phyloP scores from a whole-genome alignment of 192 early-diverging fungal genomes.

The Powellomyces hirtus region DNA sequence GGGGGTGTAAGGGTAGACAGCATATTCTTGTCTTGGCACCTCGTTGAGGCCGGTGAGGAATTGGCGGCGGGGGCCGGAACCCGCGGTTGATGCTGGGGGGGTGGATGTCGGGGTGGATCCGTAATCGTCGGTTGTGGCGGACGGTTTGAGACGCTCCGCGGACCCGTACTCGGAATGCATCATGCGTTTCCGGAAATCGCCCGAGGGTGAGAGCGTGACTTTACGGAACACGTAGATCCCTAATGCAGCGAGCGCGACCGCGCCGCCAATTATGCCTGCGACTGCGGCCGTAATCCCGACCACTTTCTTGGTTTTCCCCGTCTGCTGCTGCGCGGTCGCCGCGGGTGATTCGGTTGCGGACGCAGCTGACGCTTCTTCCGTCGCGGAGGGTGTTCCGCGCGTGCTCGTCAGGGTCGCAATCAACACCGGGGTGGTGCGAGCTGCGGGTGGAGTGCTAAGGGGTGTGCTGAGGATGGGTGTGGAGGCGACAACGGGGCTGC shows the following conservation, averaged over 20 bases:
- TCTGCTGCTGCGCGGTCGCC: background rate
- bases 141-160: background rate
- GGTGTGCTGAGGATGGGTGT: too few relatives aligned
- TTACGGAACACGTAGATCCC: conserved; percentile 38
- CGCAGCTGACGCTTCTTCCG: background rate
- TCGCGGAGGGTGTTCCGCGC: background rate
- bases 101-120: too few relatives aligned
- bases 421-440: too few relatives aligned
- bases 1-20: background rate
- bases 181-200: conserved; percentile 23
- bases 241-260: conserved; percentile 7
- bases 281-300: background rate
- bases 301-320: background rate
- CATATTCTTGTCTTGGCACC: background rate
- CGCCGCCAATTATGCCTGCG: conserved; percentile 3
- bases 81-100: too few relatives aligned
- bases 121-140: background rate
- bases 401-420: too few relatives aligned
- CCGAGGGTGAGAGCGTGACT: conserved; percentile 13
- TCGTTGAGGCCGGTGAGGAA: background rate
- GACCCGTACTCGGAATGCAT: background rate
- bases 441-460: too few relatives aligned
- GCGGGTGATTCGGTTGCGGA: background rate
- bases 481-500: too few relatives aligned
- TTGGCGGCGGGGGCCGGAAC: background rate